Base-by-base conservation (phyloP, 1,284 basidiomycete species). In the Cerioporus squamosus region DNA sequence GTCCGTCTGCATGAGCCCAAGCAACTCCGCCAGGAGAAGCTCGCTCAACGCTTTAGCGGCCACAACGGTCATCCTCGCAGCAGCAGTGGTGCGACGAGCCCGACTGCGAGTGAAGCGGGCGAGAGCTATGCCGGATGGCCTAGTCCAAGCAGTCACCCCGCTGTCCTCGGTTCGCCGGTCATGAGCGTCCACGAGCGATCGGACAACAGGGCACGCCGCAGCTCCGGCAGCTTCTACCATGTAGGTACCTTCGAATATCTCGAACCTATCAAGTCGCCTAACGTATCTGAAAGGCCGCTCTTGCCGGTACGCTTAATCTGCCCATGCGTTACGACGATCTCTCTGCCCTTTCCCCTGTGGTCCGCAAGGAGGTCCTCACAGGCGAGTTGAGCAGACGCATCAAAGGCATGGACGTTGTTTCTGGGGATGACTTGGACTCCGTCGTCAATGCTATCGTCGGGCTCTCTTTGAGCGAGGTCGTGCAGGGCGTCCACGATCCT, bases 1-100 rank as follows among this genome's bases (percentile, higher is more conserved):
- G 94, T 96, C 20, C 85, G 94, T 33, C 75, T 96, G 53, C 94
- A 96, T 66, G 94, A 96, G 72, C 93, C 93, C 18, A 96, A 95
- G 71, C 90, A 92, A 68, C 76, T 95, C 42, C 83, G 94, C 17
- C 90, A 94, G 70, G 92, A 94, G 74, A 94, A 95, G 70, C 80
- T 95, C 5, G 92, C 93, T 3, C 86, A 88, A 56, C 81, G 91
- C 22, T 94, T 93, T 66, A 79, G 78, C 26, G 82, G 82, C 17
- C 84, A 88, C 65, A 88, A 89, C 64, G 87, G 87, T 10, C 90
- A 92, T 66, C 90, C 90, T 14, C 81, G 90, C 58, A 88, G 80
- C 60, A 82, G 87, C 8, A 90, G 88, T 65, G 91, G 91, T 22
- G 90, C 91, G 4, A 93, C 91, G 0, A 91, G 89, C 66, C 91